Conservation (phyloP, 2,329 filamentous ascomycete species). For the Ceratocystis huliohia region DNA sequence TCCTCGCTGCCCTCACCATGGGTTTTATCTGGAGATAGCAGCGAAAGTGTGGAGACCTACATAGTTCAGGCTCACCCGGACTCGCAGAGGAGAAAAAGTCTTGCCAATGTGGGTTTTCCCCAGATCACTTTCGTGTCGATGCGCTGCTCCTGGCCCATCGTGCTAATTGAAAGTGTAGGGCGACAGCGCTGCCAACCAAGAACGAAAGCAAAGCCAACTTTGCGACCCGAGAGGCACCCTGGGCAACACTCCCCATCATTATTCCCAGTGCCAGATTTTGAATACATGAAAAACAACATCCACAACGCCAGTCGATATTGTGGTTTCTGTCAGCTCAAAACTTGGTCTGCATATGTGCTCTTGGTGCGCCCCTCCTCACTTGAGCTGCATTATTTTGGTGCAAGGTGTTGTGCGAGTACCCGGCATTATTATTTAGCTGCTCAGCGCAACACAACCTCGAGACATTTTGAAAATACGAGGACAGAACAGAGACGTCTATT, state of each 20-base stretch:
- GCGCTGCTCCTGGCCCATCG: not conserved
- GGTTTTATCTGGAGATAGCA: not conserved
- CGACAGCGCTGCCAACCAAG: not conserved
- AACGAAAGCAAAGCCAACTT: not conserved
- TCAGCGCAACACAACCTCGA: not conserved
- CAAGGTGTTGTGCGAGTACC: not conserved
- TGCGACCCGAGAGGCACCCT: not conserved
- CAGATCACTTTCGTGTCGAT: not conserved
- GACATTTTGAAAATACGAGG: not conserved
- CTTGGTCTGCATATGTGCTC: not conserved
- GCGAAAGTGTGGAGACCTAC: not conserved
- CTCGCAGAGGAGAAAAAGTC: not conserved
- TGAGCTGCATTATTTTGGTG: not conserved
- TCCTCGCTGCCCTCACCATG: not conserved
- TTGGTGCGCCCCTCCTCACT: not conserved
- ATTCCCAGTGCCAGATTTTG: not conserved
- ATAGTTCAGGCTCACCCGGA: not conserved
- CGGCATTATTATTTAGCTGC: not conserved
- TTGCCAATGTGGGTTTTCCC: slow-evolving; percentile 1
- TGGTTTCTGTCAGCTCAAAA: not conserved
- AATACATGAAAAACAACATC: not conserved
- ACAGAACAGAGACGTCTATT: not conserved
- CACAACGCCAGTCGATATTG: not conserved
- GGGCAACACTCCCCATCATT: not conserved
- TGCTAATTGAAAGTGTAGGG: not conserved